Conservation (phyloP, 2,329 filamentous ascomycete species). For the Aureobasidium sp. region DNA sequence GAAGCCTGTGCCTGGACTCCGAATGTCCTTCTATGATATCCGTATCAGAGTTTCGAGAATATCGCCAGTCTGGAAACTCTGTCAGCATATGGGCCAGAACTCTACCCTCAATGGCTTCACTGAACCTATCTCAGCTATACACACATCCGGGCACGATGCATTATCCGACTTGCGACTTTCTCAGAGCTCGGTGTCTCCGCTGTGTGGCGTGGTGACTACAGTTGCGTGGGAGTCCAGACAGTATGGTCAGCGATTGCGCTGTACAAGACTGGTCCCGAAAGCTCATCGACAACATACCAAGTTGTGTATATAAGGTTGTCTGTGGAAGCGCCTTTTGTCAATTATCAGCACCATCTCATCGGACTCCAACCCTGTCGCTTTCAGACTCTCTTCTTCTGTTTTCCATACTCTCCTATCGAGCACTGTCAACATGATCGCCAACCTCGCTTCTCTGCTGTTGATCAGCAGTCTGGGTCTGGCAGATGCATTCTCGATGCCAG, state of each 20-base stretch:
- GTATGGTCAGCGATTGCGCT: background rate
- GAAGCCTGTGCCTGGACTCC: background rate
- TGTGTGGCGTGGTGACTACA: background rate
- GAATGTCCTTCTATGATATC: background rate
- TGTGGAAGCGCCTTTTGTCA: background rate
- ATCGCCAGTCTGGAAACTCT: background rate
- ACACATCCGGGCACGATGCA: background rate
- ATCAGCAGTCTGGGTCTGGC: background rate
- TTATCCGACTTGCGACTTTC: background rate
- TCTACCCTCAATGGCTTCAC: background rate
- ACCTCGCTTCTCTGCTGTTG: background rate
- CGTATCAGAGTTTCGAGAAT: background rate
- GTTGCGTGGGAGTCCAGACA: background rate
- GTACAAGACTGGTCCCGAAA: background rate
- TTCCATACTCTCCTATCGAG: background rate
- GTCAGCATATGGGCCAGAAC: background rate
- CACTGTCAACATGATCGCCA: background rate
- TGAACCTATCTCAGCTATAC: background rate
- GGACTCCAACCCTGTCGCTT: background rate
- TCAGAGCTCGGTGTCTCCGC: background rate
- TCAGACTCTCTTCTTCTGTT: background rate
- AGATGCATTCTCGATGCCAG: background rate
- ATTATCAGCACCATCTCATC: background rate
- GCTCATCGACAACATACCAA: background rate
- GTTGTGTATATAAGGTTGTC: background rate